Percentiles rank a stretch among this genome's conserved stretches.
Conservation (phyloP, 2,329 filamentous ascomycete genomes). For the Clathrospora elynae region DNA sequence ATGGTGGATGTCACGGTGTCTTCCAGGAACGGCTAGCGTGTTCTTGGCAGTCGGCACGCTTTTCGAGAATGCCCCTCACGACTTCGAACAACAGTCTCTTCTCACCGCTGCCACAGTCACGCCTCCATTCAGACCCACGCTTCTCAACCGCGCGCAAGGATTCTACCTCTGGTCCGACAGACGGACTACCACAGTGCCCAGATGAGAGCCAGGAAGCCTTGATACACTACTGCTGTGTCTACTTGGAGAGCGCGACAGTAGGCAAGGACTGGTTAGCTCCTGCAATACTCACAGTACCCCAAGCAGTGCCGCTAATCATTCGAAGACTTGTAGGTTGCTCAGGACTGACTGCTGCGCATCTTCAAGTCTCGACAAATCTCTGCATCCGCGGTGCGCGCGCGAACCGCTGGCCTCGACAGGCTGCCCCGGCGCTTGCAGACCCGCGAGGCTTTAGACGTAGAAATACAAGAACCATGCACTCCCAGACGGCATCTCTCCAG, state of each 20-base stretch:
- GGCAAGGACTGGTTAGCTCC: slow-evolving; percentile 18
- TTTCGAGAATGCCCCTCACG: slow-evolving; percentile 15
- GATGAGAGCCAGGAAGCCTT: slow-evolving; percentile 10
- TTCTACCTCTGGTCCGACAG: neutral
- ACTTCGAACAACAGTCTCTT: slow-evolving; percentile 9
- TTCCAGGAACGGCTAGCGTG: neutral
- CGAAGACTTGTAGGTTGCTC: slow-evolving; percentile 13
- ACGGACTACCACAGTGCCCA: slow-evolving; percentile 4
- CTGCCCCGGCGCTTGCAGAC: slow-evolving; percentile 32
- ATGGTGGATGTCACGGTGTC: too few species aligned
- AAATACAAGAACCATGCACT: slow-evolving; percentile 37
- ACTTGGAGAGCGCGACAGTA: slow-evolving; percentile 8
- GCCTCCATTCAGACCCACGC: slow-evolving; percentile 5
- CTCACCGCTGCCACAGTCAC: slow-evolving; percentile 21
- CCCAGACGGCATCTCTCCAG: slow-evolving; percentile 2
- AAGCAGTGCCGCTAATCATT: slow-evolving; percentile 29
- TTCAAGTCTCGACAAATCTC: slow-evolving; percentile 6
- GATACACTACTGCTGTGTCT: too few species aligned
- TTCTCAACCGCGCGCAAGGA: slow-evolving; percentile 2
- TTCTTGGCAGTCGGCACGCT: slow-evolving; percentile 10
- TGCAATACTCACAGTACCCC: slow-evolving; percentile 7
- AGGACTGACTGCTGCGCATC: slow-evolving; percentile 10
- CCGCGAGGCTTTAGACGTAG: slow-evolving; percentile 34
- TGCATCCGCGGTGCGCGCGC: slow-evolving; percentile 18
- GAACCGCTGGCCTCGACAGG: slow-evolving; percentile 19